Evolutionary conservation across 768 basidiomycete species (phyloP).

Genomic region (Hypholoma sublateritium): DNA sequence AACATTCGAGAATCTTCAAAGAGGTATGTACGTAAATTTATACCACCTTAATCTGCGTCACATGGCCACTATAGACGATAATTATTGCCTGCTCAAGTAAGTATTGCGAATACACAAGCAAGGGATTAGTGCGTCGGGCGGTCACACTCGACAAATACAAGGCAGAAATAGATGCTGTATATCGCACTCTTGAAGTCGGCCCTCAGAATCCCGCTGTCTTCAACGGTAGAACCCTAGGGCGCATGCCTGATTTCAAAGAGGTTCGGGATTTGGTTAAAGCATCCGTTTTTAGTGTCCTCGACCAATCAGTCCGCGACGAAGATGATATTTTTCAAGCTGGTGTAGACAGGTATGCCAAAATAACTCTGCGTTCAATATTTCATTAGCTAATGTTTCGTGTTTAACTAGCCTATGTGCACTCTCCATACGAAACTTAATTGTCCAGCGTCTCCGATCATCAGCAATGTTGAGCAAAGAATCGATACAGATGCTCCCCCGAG

Average conservation of each 20-base stretch:
- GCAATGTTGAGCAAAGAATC: background rate
- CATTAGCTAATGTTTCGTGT: background rate
- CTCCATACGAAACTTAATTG: background rate
- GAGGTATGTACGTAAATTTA: background rate
- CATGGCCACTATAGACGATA: background rate
- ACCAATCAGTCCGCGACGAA: background rate
- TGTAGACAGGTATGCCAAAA: background rate
- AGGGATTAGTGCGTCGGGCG: background rate
- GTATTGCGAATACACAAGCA: background rate
- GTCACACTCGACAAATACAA: background rate
- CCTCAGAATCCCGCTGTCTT: no score
- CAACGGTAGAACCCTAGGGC: no score
- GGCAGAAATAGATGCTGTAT: background rate
- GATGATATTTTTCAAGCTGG: constrained; percentile 4
- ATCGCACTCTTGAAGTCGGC: background rate
- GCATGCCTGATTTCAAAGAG: background rate
- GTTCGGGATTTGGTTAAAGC: background rate
- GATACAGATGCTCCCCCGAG: background rate
- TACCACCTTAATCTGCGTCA: background rate
- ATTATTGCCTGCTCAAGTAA: background rate
- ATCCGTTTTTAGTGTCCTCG: background rate
- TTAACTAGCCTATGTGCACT: background rate
- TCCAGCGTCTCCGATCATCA: background rate
- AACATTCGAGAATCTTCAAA: constrained; percentile 7
- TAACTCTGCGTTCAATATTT: no score